phyloP scores from a whole-genome alignment of 805 yeast species.

The Trichomonascus vanleenenianus region DNA sequence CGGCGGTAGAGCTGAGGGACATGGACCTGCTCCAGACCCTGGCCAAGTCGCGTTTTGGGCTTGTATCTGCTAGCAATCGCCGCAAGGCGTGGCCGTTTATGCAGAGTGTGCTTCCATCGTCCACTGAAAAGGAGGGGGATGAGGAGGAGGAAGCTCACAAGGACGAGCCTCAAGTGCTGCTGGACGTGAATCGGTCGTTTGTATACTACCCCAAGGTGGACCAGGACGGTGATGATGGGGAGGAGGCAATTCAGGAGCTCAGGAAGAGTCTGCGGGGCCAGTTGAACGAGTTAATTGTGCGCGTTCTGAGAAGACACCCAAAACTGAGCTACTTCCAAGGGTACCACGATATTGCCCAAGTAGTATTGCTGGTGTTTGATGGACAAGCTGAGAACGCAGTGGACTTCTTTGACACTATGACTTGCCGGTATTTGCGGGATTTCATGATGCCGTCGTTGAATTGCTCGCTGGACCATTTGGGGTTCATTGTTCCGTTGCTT shows the following conservation, averaged over 20 bases:
- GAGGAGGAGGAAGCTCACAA: conserved; percentile 34
- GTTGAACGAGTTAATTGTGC: conserved; percentile 39
- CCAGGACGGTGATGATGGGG: not conserved
- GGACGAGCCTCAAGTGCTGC: conserved; percentile 71
- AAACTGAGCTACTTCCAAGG: conserved; percentile 81
- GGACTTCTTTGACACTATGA: conserved; percentile 43
- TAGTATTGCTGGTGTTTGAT: conserved; percentile 47
- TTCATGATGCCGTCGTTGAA: conserved; percentile 70
- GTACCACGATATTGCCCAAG: conserved; percentile 76
- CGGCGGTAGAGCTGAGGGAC: conserved; percentile 31
- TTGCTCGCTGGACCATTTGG: conserved; percentile 57
- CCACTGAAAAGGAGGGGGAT: not conserved
- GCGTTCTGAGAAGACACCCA: conserved; percentile 55
- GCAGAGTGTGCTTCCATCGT: conserved; percentile 25
- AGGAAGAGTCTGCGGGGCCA: conserved; percentile 32
- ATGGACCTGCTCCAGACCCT: conserved; percentile 26
- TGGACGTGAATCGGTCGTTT: conserved; percentile 74
- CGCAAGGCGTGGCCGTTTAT: conserved; percentile 45
- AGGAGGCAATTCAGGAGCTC: conserved; percentile 26
- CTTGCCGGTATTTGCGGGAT: conserved; percentile 65
- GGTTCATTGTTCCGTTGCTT: conserved; percentile 57
- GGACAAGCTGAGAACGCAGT: conserved; percentile 24
- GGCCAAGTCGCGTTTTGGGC: conserved; percentile 41
- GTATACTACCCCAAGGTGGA: conserved; percentile 30
- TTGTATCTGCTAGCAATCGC: conserved; percentile 37